Conservation (phyloP, 1,284 basidiomycete genomes). For the Entoloma clypeatum region DNA sequence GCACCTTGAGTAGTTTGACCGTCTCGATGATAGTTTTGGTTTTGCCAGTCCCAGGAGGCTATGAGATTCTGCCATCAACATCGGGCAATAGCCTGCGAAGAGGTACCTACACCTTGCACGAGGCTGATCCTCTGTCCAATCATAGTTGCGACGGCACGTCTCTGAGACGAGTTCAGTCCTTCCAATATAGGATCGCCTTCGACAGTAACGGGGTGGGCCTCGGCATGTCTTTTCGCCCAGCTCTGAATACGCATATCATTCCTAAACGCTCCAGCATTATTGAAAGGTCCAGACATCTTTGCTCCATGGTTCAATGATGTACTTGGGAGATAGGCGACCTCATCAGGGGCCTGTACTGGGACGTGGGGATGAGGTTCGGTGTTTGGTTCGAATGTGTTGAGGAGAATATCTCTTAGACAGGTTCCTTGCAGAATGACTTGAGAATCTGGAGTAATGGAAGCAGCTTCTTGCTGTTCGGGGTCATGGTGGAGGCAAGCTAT, state of each 20-base stretch:
- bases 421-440: conserved; percentile 60
- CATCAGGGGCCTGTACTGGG: conserved; percentile 25
- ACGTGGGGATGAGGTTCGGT: conserved; percentile 25
- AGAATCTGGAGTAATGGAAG: conserved; percentile 29
- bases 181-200: conserved; percentile 78
- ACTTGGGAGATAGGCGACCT: conserved; percentile 31
- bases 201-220: conserved; percentile 58
- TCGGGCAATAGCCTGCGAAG: conserved; percentile 7
- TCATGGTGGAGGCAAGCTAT: conserved; percentile 59
- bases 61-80: conserved; percentile 5
- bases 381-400: conserved; percentile 45
- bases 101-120: conserved; percentile 75
- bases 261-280: too few species aligned
- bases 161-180: conserved; percentile 76
- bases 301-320: conserved; percentile 18
- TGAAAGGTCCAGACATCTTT: conserved; percentile 49
- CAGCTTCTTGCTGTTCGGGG: conserved; percentile 39
- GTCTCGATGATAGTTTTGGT: conserved; percentile 89
- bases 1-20: conserved; percentile 76
- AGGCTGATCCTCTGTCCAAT: conserved; percentile 75
- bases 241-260: conserved; percentile 70
- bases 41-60: conserved; percentile 97
- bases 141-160: conserved; percentile 84
- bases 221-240: conserved; percentile 69
- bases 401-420: conserved; percentile 61